These are phyloP conservation scores for Chlamydomonas asymmetrica DNA, from an alignment of 139 green algal species.

Conservation along the genomic window DNA sequence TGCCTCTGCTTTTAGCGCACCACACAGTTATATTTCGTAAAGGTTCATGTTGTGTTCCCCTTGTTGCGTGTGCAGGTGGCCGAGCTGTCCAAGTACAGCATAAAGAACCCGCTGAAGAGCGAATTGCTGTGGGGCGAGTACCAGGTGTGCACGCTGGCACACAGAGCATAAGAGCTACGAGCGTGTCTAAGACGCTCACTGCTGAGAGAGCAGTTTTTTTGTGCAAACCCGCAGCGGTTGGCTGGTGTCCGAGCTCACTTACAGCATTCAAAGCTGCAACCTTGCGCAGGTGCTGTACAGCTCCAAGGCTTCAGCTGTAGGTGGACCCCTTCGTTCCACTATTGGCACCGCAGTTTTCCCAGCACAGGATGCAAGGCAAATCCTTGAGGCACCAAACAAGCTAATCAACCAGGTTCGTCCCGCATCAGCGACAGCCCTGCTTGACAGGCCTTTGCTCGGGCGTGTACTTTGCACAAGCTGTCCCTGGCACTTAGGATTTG, in stretches of 20 bases:
- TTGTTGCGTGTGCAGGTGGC: slow-evolving; percentile 19
- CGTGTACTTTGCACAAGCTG: neutral
- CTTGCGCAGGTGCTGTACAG: slow-evolving; percentile 35
- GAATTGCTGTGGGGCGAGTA: slow-evolving; percentile 45
- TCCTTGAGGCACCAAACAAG: slow-evolving; percentile 39
- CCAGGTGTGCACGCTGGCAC: slow-evolving; percentile 16
- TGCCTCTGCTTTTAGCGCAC: no score
- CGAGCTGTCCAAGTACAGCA: slow-evolving; percentile 35
- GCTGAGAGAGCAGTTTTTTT: neutral
- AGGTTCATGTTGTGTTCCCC: neutral
- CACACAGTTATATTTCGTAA: neutral
- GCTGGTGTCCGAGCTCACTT: neutral
- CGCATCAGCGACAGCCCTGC: no score
- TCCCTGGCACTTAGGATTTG: neutral
- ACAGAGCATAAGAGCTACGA: neutral
- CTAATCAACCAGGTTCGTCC: slow-evolving; percentile 36
- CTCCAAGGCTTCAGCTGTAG: slow-evolving; percentile 43
- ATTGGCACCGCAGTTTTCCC: slow-evolving; percentile 29
- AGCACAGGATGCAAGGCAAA: slow-evolving; percentile 37
- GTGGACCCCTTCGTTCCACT: slow-evolving; percentile 34
- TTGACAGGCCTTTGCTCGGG: no score
- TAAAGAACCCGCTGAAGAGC: slow-evolving; percentile 43
- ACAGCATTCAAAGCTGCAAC: neutral
- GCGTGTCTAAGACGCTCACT: neutral
- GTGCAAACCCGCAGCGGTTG: neutral